Base-by-base conservation (phyloP, 495 filamentous ascomycete species). In the Aspergillus wentii region DNA sequence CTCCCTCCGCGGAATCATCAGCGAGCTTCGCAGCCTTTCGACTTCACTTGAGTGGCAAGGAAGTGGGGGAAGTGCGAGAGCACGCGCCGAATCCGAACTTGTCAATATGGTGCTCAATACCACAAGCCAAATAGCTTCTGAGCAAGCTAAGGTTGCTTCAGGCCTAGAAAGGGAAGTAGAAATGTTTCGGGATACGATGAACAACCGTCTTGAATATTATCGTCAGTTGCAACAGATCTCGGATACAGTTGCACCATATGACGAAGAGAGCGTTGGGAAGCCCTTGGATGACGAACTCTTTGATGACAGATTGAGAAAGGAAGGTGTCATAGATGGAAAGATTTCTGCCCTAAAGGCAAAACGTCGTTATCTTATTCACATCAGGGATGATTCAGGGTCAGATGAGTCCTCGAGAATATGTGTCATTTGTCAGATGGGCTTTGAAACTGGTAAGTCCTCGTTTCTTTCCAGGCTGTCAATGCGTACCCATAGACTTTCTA, bases 161-260 rank as follows among this genome's bases (percentile, higher is more conserved):
- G 70, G 55, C 9, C 48, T 95, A 32, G 75, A 85, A 36, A 83
- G 73, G 49, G 91, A 95, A 49, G 53, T 88, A 4, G 80, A 90
- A 23, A 56, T 80, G 23, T 92, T 95, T 52, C 80, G 76, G 18
- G 73, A 76, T 22, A 77, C 83, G 0, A 84, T 87, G 73, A 95
- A 95, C 49, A 70, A 79, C 32, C 78, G 91, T 9, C 62, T 94
- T 5, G 87, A 91, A 26, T 96, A 83, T 43, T 95, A 95, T 57
- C 78, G 83, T 0, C 91, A 95, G 48, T 64, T 98, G 14, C 91
- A 96, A 53, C 72, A 76, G 13, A 78, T 96, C 22, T 96, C 91
- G 0, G 89, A 95, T 59, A 88, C 74, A 16, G 86, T 95, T 1
- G 76, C 73, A 7, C 82, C 83, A 6, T 83, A 83, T 29, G 80